Base-by-base conservation (phyloP, 352 stramenopile genomes). In the Phytophthora europaea region DNA sequence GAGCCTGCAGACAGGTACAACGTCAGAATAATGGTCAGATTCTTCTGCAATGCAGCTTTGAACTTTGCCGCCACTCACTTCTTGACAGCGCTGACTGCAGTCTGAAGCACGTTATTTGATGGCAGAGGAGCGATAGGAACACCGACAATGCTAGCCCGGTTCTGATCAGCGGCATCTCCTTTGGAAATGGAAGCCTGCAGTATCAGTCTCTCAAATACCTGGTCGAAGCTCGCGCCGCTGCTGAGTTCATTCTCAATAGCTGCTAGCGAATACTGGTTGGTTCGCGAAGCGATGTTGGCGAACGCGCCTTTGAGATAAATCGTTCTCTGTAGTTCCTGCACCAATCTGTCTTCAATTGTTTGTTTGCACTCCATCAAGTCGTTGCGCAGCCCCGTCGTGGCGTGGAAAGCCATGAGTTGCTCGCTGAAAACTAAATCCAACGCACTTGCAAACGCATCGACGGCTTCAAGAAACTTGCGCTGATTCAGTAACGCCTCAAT, bases 311-410 rank as follows among this genome's bases (percentile, higher is more conserved):
- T 92, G 23, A 93, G 78, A 65, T 93, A 96, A 51, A 94, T 87
- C 31, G 90, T 72, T 63, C 80, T 76, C 55, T 94, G 82, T 10
- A 96, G 81, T 48, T 92, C 85, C 9, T 84, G 76, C n/a, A 94
- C 84, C 23, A 96, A 70, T 50, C 89, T 80, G 45, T 94, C 88
- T 72, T 94, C 86, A 47, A 96, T 94, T 2, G 81, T 77, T 76
- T 94, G 87, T 55, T 96, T 96, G 75, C 84, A 96, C 70, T 94
- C 89, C 84, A 96, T 94, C 57, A 96, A 75, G 16, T 88, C 76
- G 36, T 93, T 93, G 33, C 89, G 84, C 31, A 94, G 76, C 63
- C 80, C 80, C 13, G 86, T 92, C 56, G 91, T 93, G 12, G 87
- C 89, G 22, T 94, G 83, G 67, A 96, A 94, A 23, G 86, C 83